Evolutionary conservation across 139 green algal genomes (phyloP).

Genomic region (Deuterostichococcus epilithicus): DNA sequence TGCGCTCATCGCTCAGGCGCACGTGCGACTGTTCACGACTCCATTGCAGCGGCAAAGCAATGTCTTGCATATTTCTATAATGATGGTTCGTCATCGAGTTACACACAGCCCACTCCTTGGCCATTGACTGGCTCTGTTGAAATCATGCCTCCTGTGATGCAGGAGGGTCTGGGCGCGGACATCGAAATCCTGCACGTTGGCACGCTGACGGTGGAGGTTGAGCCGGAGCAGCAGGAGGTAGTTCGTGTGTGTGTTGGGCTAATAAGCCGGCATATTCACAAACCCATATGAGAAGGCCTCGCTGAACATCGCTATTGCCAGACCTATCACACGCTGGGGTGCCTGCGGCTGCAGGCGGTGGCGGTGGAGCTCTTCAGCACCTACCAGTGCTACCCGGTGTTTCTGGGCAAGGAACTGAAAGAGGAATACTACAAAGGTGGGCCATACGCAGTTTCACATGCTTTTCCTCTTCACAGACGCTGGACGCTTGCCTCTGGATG

Average conservation of each 20-base stretch:
- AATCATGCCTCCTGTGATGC: neutral
- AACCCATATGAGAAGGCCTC: too few species aligned
- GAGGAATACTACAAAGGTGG: conserved; percentile 89
- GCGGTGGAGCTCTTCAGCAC: conserved; percentile 60
- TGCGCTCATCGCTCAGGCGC: conserved; percentile 88
- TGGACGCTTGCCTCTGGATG: too few species aligned
- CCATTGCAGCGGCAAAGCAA: neutral
- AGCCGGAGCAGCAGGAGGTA: conserved; percentile 77
- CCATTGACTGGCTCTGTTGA: too few species aligned
- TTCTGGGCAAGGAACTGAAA: conserved; percentile 80
- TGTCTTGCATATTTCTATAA: neutral
- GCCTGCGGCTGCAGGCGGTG: conserved; percentile 44
- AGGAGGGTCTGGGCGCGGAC: conserved; percentile 69
- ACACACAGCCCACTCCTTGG: too few species aligned
- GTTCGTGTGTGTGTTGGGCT: too few species aligned
- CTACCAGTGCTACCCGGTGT: conserved; percentile 88
- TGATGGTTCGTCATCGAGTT: too few species aligned
- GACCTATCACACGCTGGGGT: neutral
- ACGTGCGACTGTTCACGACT: conserved; percentile 34
- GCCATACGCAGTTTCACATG: too few species aligned
- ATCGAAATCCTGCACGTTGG: conserved; percentile 81
- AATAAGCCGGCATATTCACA: too few species aligned
- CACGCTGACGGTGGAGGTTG: conserved; percentile 75
- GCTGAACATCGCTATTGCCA: neutral
- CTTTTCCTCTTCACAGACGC: too few species aligned